phyloP scores from a whole-genome alignment of 192 early-diverging fungal genomes.

The Coemansia sp. region DNA sequence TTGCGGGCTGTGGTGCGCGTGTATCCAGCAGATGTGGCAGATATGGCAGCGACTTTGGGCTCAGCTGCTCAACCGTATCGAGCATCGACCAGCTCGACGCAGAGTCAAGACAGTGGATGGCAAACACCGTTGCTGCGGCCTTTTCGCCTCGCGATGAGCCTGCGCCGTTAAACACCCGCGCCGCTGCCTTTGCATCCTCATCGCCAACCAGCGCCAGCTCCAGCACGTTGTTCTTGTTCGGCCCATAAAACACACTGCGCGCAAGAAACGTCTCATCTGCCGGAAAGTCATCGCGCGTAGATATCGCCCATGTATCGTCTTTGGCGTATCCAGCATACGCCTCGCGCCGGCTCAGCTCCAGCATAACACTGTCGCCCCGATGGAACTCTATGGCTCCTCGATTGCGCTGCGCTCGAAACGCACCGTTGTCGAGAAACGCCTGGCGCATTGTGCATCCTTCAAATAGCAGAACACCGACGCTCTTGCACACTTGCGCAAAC shows the following conservation, averaged over 20 bases:
- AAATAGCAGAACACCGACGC: slow-evolving; percentile 36
- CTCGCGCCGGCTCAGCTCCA: slow-evolving; percentile 47
- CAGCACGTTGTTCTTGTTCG: slow-evolving; percentile 50
- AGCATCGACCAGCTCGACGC: slow-evolving; percentile 53
- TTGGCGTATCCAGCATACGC: slow-evolving; percentile 40
- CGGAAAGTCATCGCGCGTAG: slow-evolving; percentile 31
- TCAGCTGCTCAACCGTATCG: slow-evolving; percentile 33
- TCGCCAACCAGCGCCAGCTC: slow-evolving; percentile 46
- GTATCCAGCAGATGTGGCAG: slow-evolving; percentile 29
- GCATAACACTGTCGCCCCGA: slow-evolving; percentile 33
- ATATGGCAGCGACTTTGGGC: slow-evolving; percentile 18
- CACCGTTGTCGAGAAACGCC: slow-evolving; percentile 35
- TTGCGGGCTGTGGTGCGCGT: not conserved
- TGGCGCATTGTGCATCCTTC: slow-evolving; percentile 42
- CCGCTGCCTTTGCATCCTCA: slow-evolving; percentile 36
- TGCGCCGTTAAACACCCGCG: slow-evolving; percentile 24
- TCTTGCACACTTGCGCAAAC: slow-evolving; percentile 30
- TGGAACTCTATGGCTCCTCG: slow-evolving; percentile 14
- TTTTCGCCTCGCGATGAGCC: not conserved
- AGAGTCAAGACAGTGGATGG: slow-evolving; percentile 44
- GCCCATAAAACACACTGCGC: slow-evolving; percentile 49
- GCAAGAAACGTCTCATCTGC: slow-evolving; percentile 34
- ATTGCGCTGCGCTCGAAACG: slow-evolving; percentile 31
- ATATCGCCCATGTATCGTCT: slow-evolving; percentile 53
- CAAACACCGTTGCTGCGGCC: slow-evolving; percentile 18